Conservation (phyloP, 352 stramenopile genomes). For the Phytopythium kandeliae region DNA sequence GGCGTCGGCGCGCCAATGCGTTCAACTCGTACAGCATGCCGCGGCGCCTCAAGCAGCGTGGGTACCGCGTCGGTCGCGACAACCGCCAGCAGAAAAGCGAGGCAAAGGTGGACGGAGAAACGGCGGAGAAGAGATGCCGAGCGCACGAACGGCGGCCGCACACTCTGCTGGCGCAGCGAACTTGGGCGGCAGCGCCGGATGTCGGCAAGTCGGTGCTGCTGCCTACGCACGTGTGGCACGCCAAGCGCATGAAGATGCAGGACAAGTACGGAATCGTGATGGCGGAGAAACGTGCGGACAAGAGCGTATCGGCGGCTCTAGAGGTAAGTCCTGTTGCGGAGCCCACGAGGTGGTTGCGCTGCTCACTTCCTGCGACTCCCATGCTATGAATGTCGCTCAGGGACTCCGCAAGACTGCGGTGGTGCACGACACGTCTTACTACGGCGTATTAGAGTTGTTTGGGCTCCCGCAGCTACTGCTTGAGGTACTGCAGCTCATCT, state of each 20-base stretch:
- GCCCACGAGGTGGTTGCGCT: too few relatives aligned
- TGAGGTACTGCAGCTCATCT: slow-evolving; percentile 55
- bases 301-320: slow-evolving; percentile 61
- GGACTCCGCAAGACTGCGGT: slow-evolving; percentile 42
- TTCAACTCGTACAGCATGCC: slow-evolving; percentile 75
- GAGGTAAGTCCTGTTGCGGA: slow-evolving; percentile 8
- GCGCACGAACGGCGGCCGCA: slow-evolving; percentile 58
- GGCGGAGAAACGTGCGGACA: slow-evolving; percentile 41
- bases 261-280: slow-evolving; percentile 44
- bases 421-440: slow-evolving; percentile 62
- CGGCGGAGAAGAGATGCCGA: slow-evolving; percentile 28
- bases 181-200: slow-evolving; percentile 14
- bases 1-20: slow-evolving; percentile 64
- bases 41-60: slow-evolving; percentile 23
- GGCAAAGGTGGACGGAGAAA: not conserved
- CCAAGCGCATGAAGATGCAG: slow-evolving; percentile 70
- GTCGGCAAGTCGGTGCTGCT: slow-evolving; percentile 31
- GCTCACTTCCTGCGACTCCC: not conserved
- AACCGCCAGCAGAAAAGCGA: slow-evolving; percentile 6
- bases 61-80: not conserved
- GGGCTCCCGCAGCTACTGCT: slow-evolving; percentile 52
- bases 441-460: slow-evolving; percentile 61
- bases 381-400: slow-evolving; percentile 3
- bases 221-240: slow-evolving; percentile 66
- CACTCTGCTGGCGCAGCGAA: slow-evolving; percentile 28